Conservation (phyloP, 257 asterid genomes). For the Mentha longifolia region DNA sequence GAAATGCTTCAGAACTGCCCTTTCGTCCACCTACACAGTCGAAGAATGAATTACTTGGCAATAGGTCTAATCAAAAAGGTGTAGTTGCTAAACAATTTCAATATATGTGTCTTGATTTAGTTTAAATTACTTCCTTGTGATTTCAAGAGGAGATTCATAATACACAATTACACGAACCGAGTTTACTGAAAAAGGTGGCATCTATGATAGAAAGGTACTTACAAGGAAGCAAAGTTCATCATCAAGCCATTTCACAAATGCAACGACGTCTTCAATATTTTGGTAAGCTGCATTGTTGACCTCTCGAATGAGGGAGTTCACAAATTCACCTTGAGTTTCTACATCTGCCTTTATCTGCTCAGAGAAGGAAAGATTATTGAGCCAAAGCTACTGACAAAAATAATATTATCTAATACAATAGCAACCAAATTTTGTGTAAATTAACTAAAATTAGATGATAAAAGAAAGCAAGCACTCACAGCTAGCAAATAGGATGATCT, state of each 20-base stretch:
- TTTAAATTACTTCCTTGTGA: not conserved
- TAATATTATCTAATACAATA: not conserved
- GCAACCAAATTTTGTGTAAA: not conserved
- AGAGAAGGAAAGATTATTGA: not conserved
- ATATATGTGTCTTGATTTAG: not conserved
- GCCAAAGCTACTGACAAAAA: not conserved
- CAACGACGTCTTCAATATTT: constrained; percentile 76
- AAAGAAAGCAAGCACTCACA: constrained; percentile 46
- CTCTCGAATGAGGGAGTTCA: constrained; percentile 75
- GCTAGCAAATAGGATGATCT: constrained; percentile 90
- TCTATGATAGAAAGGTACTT: constrained; percentile 33
- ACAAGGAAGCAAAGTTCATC: constrained; percentile 95
- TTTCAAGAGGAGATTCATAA: not conserved
- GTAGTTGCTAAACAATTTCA: not conserved
- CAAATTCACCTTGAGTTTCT: constrained; percentile 94
- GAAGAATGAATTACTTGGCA: constrained; percentile 18
- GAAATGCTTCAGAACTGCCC: constrained; percentile 94
- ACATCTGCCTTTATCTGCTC: constrained; percentile 61
- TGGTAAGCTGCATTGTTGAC: constrained; percentile 70
- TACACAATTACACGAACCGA: not conserved
- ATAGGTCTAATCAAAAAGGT: not conserved
- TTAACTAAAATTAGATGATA: constrained; percentile 13
- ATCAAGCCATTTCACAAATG: constrained; percentile 93
- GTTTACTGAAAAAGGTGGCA: not conserved
- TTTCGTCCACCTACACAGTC: constrained; percentile 74